A percentile compares a stretch with the other conserved stretches of the same genome.
phyloP scores from a whole-genome alignment of 2,329 filamentous ascomycete genomes.

The Penicillium janthinellum region DNA sequence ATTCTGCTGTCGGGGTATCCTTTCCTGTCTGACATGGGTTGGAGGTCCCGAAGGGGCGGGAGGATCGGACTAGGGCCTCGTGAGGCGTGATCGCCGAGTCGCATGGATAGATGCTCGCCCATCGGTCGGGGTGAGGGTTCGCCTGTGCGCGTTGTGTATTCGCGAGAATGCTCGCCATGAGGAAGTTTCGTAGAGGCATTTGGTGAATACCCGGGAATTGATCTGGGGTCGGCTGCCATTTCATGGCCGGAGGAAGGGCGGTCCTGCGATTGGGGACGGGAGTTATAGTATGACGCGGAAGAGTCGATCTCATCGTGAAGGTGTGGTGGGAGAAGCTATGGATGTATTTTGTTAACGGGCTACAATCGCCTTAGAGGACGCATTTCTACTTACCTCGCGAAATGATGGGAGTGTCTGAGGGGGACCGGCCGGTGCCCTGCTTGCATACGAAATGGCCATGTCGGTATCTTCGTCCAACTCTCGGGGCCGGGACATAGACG shows the following conservation, averaged over 20 bases:
- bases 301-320: constrained; percentile 47
- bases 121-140: constrained; percentile 23
- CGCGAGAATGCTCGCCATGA: constrained; percentile 27
- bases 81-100: constrained; percentile 26
- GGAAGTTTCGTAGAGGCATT: constrained; percentile 24
- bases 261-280: constrained; percentile 34
- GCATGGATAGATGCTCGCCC: constrained; percentile 25
- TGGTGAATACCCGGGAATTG: constrained; percentile 28
- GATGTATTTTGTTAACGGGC: constrained; percentile 11
- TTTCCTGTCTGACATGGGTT: constrained; percentile 35
- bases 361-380: not conserved
- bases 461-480: constrained; percentile 37
- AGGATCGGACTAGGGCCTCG: constrained; percentile 41
- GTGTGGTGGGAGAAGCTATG: constrained; percentile 43
- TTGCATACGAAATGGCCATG: constrained; percentile 45
- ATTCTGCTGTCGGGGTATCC: constrained; percentile 32
- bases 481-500: constrained; percentile 42
- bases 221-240: constrained; percentile 32
- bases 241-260: constrained; percentile 34
- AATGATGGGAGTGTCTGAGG: constrained; percentile 42
- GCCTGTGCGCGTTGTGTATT: constrained; percentile 28
- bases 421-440: constrained; percentile 35
- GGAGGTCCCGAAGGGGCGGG: constrained; percentile 41
- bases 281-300: constrained; percentile 34
- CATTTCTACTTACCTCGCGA: constrained; percentile 36